Evolutionary conservation across 2,329 filamentous ascomycete species (phyloP).

Genomic region (Bisporella sp.): DNA sequence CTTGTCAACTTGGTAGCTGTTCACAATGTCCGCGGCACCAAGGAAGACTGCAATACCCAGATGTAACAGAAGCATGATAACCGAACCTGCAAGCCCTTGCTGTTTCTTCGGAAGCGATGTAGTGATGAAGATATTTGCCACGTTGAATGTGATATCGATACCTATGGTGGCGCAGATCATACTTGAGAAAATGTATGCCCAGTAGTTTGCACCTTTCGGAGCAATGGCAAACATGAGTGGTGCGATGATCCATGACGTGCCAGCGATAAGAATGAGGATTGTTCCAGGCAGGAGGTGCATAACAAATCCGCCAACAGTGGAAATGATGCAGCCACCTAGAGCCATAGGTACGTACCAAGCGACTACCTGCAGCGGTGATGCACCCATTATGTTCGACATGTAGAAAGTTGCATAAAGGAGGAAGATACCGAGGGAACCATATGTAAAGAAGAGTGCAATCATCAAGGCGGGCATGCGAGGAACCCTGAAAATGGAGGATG

Average conservation of each 20-base stretch:
- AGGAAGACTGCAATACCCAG: constrained; percentile 67
- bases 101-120: constrained; percentile 58
- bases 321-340: constrained; percentile 64
- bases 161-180: constrained; percentile 65
- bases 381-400: constrained; percentile 46
- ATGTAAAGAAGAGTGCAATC: constrained; percentile 53
- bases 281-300: constrained; percentile 48
- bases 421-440: constrained; percentile 60
- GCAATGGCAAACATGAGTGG: constrained; percentile 47
- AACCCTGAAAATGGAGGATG: constrained; percentile 58
- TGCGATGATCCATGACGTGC: constrained; percentile 42
- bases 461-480: constrained; percentile 61
- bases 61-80: constrained; percentile 65
- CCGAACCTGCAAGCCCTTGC: constrained; percentile 65
- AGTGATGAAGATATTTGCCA: constrained; percentile 72
- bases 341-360: constrained; percentile 60
- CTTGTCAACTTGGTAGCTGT: constrained; percentile 30
- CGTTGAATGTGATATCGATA: constrained; percentile 69
- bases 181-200: constrained; percentile 66
- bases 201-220: constrained; percentile 38
- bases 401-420: constrained; percentile 64
- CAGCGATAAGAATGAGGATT: constrained; percentile 44
- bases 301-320: constrained; percentile 44
- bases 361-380: constrained; percentile 46
- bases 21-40: constrained; percentile 61